Evolutionary conservation across 495 filamentous ascomycete genomes (phyloP).

Genomic region (Cercophora sp.): DNA sequence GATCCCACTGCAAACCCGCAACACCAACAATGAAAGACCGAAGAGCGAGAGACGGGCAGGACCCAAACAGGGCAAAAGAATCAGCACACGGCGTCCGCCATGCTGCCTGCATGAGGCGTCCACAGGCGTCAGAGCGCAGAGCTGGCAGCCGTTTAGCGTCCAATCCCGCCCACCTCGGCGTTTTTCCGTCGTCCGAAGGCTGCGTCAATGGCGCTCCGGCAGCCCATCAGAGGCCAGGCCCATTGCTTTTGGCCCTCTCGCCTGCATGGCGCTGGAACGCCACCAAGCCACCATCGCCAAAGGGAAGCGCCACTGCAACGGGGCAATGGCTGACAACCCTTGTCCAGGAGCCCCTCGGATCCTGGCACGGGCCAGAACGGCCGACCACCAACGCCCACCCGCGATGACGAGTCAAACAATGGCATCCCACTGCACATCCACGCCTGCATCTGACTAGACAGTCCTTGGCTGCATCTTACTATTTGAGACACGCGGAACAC

Average conservation of each 20-base stretch:
- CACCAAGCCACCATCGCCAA: slow-evolving; percentile 18
- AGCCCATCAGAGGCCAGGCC: slow-evolving; percentile 1
- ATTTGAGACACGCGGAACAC: no score
- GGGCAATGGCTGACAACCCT: neutral
- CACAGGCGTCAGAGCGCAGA: neutral
- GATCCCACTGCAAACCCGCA: no score
- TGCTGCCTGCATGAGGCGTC: no score
- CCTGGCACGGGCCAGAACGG: slow-evolving; percentile 2
- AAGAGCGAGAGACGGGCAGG: no score
- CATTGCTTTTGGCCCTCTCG: neutral
- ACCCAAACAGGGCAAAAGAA: no score
- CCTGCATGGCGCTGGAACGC: slow-evolving; percentile 7
- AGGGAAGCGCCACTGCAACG: neutral
- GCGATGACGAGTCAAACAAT: no score
- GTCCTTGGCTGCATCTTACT: no score
- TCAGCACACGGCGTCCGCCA: no score
- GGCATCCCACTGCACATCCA: no score
- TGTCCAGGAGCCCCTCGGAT: neutral
- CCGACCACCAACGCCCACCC: no score
- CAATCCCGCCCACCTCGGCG: slow-evolving; percentile 11
- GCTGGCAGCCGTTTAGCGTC: slow-evolving; percentile 2
- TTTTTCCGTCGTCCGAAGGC: slow-evolving; percentile 9
- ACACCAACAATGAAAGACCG: no score
- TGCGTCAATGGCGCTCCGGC: slow-evolving; percentile 4
- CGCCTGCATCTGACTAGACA: no score